Evolutionary conservation across 176 grass and related monocot species (phyloP).

Genomic region (Miscanthus lutarioriparius): DNA sequence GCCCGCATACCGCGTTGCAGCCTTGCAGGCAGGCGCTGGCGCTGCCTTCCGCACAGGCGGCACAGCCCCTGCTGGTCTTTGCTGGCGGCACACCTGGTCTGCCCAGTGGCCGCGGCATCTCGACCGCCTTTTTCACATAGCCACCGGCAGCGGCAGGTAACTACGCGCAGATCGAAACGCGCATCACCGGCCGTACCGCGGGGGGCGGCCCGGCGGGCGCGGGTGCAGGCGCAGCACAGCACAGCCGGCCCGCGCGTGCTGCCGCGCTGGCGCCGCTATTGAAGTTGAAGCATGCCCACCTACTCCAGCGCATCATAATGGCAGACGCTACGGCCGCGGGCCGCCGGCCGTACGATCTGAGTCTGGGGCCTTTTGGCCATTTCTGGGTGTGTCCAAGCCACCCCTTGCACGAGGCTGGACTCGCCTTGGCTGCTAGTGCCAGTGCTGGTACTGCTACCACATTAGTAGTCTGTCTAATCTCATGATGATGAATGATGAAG

Average conservation of each 20-base stretch:
- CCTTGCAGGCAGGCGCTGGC: not conserved
- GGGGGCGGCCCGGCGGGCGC: not conserved
- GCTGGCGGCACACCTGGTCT: slow-evolving; percentile 37
- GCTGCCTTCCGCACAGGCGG: slow-evolving; percentile 1
- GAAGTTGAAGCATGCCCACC: not conserved
- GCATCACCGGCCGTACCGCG: not conserved
- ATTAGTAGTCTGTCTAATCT: not conserved
- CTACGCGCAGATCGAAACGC: too few species aligned
- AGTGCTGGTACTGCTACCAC: too few species aligned
- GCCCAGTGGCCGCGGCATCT: not conserved
- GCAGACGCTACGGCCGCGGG: not conserved
- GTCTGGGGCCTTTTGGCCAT: not conserved
- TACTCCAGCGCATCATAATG: not conserved
- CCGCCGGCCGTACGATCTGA: not conserved
- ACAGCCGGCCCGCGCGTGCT: not conserved
- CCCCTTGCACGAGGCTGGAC: not conserved
- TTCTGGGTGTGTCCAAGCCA: not conserved
- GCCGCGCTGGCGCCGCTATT: not conserved
- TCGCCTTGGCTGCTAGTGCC: not conserved
- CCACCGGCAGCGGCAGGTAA: too few species aligned
- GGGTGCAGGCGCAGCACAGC: not conserved
- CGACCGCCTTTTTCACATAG: too few species aligned
- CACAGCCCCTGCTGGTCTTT: not conserved
- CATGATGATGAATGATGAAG: not conserved
- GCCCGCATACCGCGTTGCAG: not conserved